Percentiles rank a stretch among this genome's conserved stretches.
Evolutionary conservation across 768 basidiomycete species (phyloP).

Genomic region (Rhodotorula toruloides): DNA sequence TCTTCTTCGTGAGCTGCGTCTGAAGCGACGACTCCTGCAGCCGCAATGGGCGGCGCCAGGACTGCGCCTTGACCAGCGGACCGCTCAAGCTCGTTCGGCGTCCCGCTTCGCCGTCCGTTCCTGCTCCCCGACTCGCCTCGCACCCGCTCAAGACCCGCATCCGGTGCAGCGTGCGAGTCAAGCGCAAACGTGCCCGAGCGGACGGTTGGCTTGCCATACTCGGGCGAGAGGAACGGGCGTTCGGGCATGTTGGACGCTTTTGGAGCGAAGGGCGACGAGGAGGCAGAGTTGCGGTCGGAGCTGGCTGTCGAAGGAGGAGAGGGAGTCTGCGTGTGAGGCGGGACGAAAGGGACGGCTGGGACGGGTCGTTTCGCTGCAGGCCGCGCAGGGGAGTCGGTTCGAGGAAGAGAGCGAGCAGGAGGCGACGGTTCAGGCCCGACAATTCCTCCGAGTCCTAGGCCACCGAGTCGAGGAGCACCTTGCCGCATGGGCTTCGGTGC

Average conservation of each 20-base stretch:
- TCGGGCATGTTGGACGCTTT: not conserved
- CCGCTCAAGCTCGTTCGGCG: not conserved
- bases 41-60: no score
- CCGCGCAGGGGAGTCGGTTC: not conserved
- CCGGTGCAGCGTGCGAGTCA: conserved; percentile 4
- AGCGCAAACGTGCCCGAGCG: conserved; percentile 19
- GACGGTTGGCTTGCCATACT: conserved; percentile 11
- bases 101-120: not conserved
- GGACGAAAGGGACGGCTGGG: not conserved
- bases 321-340: not conserved
- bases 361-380: not conserved
- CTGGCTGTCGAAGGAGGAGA: not conserved
- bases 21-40: no score
- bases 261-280: not conserved
- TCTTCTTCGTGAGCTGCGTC: no score
- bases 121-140: no score
- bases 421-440: not conserved
- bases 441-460: conserved; percentile 25
- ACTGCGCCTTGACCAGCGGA: not conserved
- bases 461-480: conserved; percentile 23
- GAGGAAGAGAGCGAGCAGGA: not conserved
- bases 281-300: not conserved
- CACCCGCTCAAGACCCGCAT: not conserved
- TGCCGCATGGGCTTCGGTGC: conserved; percentile 12
- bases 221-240: conserved; percentile 28